Conservation (phyloP, 495 filamentous ascomycete genomes). For the Hypoxylon lenormandii region DNA sequence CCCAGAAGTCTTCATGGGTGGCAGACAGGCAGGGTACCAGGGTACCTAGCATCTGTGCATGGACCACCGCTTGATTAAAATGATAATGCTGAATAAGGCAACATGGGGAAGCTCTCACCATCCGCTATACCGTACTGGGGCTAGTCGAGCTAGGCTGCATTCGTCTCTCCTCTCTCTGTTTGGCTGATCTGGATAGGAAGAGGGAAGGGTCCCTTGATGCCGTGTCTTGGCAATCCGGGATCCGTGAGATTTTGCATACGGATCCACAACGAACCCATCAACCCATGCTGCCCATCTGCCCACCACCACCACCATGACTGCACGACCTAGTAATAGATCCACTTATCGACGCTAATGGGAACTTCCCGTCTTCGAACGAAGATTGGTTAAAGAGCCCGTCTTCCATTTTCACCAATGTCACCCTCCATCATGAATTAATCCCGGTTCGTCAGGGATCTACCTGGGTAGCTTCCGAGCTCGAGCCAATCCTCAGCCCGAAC, state of each 20-base stretch:
- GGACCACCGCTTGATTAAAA: slow-evolving; percentile 40
- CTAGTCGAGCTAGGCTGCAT: slow-evolving; percentile 17
- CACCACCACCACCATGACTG: no score
- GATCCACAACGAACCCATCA: no score
- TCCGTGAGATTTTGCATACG: slow-evolving; percentile 45
- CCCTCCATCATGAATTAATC: slow-evolving; percentile 46
- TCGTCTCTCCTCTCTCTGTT: not conserved
- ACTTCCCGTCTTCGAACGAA: slow-evolving; percentile 48
- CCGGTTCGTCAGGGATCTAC: slow-evolving; percentile 40
- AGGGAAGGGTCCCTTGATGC: slow-evolving; percentile 50
- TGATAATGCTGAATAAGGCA: slow-evolving; percentile 31
- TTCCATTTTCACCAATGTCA: no score
- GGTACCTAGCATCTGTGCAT: slow-evolving; percentile 24
- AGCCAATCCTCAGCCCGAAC: slow-evolving; percentile 45
- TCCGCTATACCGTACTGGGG: not conserved
- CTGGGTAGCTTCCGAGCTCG: slow-evolving; percentile 45
- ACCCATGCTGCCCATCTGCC: no score
- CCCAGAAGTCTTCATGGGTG: slow-evolving; percentile 21
- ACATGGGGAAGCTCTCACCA: slow-evolving; percentile 38
- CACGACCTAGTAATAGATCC: no score
- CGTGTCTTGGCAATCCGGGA: slow-evolving; percentile 44
- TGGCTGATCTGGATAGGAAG: slow-evolving; percentile 48
- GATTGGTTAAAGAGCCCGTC: slow-evolving; percentile 44
- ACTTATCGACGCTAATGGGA: slow-evolving; percentile 49
- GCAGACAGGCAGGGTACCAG: no score